A percentile compares a stretch with the other conserved stretches of the same genome.
phyloP scores from a whole-genome alignment of 495 filamentous ascomycete genomes.

The Mycothermus thermophilus region DNA sequence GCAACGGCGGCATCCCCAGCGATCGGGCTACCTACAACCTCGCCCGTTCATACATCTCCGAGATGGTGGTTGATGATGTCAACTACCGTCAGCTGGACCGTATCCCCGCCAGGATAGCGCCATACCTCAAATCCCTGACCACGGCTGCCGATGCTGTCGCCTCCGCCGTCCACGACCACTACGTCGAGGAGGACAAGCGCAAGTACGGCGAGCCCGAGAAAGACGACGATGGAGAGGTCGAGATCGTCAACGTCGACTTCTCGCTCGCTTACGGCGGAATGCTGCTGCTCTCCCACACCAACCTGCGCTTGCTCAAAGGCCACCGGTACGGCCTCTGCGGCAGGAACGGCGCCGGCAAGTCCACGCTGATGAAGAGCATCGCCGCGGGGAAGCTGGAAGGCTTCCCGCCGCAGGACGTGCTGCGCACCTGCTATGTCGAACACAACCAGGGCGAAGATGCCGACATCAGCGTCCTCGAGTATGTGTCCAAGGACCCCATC shows the following conservation, averaged over 20 bases:
- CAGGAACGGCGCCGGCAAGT: conserved; percentile 95
- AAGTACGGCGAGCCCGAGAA: conserved; percentile 75
- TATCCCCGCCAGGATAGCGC: conserved; percentile 48
- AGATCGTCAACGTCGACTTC: conserved; percentile 97
- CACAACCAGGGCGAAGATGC: conserved; percentile 97
- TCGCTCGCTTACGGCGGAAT: conserved; percentile 96
- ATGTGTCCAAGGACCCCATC: conserved; percentile 68
- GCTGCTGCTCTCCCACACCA: conserved; percentile 93
- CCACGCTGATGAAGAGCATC: conserved; percentile 94
- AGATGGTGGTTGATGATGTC: conserved; percentile 81
- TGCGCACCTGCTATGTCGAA: conserved; percentile 96
- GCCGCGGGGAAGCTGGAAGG: conserved; percentile 91
- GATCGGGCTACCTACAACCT: conserved; percentile 55
- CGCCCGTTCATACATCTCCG: conserved; percentile 58
- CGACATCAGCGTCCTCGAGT: conserved; percentile 88
- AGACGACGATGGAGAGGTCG: conserved; percentile 67
- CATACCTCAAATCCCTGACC: conserved; percentile 65
- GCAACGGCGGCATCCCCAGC: conserved; percentile 44
- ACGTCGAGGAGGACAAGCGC: conserved; percentile 67
- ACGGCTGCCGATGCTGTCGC: conserved; percentile 46
- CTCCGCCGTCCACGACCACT: conserved; percentile 52
- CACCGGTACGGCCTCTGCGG: conserved; percentile 95
- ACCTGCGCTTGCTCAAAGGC: conserved; percentile 83
- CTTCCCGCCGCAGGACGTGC: conserved; percentile 79
- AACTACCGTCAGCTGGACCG: conserved; percentile 69